Base-by-base conservation (phyloP, 371 early-diverging fungal species). In the Syncephalastrum sp. region DNA sequence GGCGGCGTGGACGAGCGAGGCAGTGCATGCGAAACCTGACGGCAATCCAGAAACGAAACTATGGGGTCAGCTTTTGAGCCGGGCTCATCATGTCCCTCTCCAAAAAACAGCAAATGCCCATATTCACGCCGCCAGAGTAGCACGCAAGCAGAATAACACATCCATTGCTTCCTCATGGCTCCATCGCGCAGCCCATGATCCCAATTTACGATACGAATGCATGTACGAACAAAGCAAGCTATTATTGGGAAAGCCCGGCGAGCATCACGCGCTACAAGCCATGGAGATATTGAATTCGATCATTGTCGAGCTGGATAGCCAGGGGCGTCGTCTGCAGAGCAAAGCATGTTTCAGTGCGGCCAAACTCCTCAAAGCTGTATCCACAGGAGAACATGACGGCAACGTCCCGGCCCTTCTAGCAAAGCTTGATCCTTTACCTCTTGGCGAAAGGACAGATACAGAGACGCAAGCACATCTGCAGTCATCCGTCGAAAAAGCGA, bases 71-170 rank as follows among this genome's bases (percentile, higher is more conserved):
- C 15, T 51, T 38, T 5, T 21, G 10, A 51, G 12, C 17, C 38
- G 33, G 38, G 4, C 5, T 13, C 19, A 54, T 23, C 51, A 51
- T 12, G 12, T 38, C 25, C 2, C 38, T 33, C 38, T 33, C 12
- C 38, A 33, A 10, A 33, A 33, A 33, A 33, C 51, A 51, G 38
- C n/a, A 16, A 38, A 29, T 33, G 51, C 25, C 6, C 14, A 38
- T 42, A 25, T 77, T 3, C 63, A 63, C 42, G 59, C 69, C 43
- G 64, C 74, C 3, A 71, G 64, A 42, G 59, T 68, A 1, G 71
- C 77, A 14, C 67, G 68, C 3, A 60, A 62, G 33, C 67, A 69
- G 54, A 57, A 55, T 16, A 73, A 73, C 27, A 65, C 62, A 1
- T 3, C 8, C 4, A 54, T 63, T 16, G 74, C 74, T 0, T 51